Evolutionary conservation across 805 yeast genomes (phyloP), one percentile per base, ranked within the genome.

Genomic region (Jamesozyma piceae): DNA sequence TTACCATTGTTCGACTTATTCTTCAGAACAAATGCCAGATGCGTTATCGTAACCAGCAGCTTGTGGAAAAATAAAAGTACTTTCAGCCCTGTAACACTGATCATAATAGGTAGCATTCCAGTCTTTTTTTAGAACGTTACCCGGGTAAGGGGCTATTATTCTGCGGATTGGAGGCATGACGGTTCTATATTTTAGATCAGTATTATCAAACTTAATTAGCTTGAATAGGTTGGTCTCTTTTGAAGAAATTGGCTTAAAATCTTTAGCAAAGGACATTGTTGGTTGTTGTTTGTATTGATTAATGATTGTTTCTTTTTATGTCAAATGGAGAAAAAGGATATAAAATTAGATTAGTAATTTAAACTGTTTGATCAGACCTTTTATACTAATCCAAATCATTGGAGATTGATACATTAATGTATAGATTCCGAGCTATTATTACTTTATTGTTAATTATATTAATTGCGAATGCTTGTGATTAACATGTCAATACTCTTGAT

Each of bases 61-160:
- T 36, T 51, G 57, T 1, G 58, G 50, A 9, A 75, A 58, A n/a
- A 69, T 67, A 48, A 65, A 67, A 1, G 78, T 69, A 4, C 76
- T 84, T 55, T 80, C 86, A 5, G 78, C 61, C 33, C 60, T 53
- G 0, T 83, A 68, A 49, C 82, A 65, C 48, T 74, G 73, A 20
- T 55, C 65, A 51, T 80, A 80, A 57, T 78, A 76, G 43, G 68
- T 62, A 15, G 58, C 53, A 48, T 67, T 60, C 38, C 73, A 63
- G 22, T 71, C 73, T 26, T 43, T 48, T 14, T 73, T 65, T 13
- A 74, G 67, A 27, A 60, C 56, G 49, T 60, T 62, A 21, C 65
- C 68, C 3, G 55, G 59, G 9, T 58, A 53, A 22, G 35, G 38
- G 29, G 65, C 64, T 46, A 74, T 62, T 47, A 50, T 45, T 48